Base-by-base conservation (phyloP, 192 early-diverging fungal genomes). In the Entophlyctis luteolus region DNA sequence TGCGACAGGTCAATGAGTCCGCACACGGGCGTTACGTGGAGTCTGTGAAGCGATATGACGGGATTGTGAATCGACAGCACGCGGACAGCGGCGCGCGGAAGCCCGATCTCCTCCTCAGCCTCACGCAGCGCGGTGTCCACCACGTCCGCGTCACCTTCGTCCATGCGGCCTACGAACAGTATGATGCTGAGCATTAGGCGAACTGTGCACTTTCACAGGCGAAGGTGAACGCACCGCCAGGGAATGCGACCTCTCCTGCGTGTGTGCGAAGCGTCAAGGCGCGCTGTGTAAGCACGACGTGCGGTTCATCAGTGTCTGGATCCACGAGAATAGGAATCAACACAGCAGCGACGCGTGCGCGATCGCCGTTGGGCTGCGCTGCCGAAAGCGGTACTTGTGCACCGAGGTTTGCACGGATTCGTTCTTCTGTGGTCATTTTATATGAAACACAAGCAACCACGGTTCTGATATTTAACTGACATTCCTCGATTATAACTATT, bases 71-170 rank as follows among this genome's bases (percentile, higher is more conserved):
- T 42, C 6, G 75, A 69, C 23, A 34, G 20, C 3, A 73, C 63
- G 46, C 67, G 32, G 23, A 77, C 71, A 37, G 12, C 20, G 18
- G 49, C 27, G n/a, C 45, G 71, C 23, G 23, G 55, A 2, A 77
- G 60, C 1, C 75, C 75, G 39, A 77, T 70, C 48, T 77, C 75
- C 48, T 77, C 75, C 8, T 71, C n/a, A 3, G 75, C 71, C 37
- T 77, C 75, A 6, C 75, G 66, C 27, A 70, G 34, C 2, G 75
- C 75, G 2, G 75, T 77, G 2, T 34, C 54, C 10, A 68, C 31
- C 8, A 63, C 35, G 55, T 68, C 60, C 3, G 27, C 31, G 54
- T 76, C 75, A 6, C 23, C 27, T 8, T 18, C 47, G 37, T 76
- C 75, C 48, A 62, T 48, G 5, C 67, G 55, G 18, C 75, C 70